Percentiles rank a stretch among this genome's conserved stretches.
Evolutionary conservation across 2,329 filamentous ascomycete species (phyloP).

Genomic region (Stachybotrys elegans): DNA sequence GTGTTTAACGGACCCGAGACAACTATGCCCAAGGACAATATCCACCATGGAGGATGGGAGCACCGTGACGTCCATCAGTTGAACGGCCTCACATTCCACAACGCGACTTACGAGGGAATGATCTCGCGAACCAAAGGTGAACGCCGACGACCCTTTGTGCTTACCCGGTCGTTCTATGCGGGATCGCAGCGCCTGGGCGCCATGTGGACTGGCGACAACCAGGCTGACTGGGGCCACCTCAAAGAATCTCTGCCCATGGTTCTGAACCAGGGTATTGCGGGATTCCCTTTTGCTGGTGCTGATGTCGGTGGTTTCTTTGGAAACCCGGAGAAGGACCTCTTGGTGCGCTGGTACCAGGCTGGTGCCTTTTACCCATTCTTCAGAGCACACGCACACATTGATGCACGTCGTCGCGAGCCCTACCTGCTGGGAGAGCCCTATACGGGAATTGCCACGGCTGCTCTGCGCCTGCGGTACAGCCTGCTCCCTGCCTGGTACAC

Average conservation of each 20-base stretch:
- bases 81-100: conserved; percentile 92
- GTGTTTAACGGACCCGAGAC: conserved; percentile 98
- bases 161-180: conserved; percentile 89
- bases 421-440: conserved; percentile 85
- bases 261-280: conserved; percentile 84
- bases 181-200: conserved; percentile 86
- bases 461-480: conserved; percentile 81
- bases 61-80: conserved; percentile 95
- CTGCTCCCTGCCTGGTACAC: conserved; percentile 95
- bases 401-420: conserved; percentile 88
- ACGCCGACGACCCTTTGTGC: conserved; percentile 78
- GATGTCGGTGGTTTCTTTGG: conserved; percentile 98
- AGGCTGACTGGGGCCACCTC: conserved; percentile 87
- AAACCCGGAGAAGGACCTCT: conserved; percentile 86
- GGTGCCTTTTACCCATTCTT: conserved; percentile 98
- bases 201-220: conserved; percentile 99
- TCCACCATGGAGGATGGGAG: conserved; percentile 89
- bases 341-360: conserved; percentile 93
- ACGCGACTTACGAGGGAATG: conserved; percentile 84
- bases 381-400: conserved; percentile 94
- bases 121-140: conserved; percentile 82
- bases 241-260: conserved; percentile 91
- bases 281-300: conserved; percentile 89
- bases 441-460: conserved; percentile 78
- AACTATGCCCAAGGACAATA: conserved; percentile 97